Conservation (phyloP, 495 filamentous ascomycete genomes). For the Neurospora terricola region DNA sequence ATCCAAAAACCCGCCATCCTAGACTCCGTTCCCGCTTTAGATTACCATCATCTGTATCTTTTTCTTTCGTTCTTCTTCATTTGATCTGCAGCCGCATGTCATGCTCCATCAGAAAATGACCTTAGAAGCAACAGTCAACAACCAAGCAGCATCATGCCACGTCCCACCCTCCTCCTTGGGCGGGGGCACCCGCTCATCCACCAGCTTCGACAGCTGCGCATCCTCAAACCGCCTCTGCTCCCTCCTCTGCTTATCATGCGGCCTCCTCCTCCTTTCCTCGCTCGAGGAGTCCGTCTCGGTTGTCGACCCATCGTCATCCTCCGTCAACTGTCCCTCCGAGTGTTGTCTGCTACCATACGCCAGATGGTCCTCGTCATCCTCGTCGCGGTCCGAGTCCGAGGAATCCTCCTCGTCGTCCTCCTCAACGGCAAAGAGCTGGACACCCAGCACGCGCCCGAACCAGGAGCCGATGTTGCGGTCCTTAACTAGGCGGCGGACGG, state of each 20-base stretch:
- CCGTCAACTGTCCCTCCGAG: slow-evolving; percentile 11
- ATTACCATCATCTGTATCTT: neutral
- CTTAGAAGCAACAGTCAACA: slow-evolving; percentile 66
- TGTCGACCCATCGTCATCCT: slow-evolving; percentile 19
- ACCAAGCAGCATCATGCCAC: slow-evolving; percentile 81
- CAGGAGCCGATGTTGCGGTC: slow-evolving; percentile 60
- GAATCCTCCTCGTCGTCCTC: slow-evolving; percentile 40
- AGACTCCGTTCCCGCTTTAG: neutral
- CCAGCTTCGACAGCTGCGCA: neutral
- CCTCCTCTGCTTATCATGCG: slow-evolving; percentile 13
- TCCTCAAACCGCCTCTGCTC: slow-evolving; percentile 15
- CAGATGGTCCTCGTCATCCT: slow-evolving; percentile 24
- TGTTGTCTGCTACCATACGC: neutral
- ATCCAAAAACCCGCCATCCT: neutral
- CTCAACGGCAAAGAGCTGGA: slow-evolving; percentile 66
- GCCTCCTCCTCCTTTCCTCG: slow-evolving; percentile 24
- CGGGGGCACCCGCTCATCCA: slow-evolving; percentile 25
- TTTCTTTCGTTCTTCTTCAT: neutral
- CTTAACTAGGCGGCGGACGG: slow-evolving; percentile 42
- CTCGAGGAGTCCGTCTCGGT: slow-evolving; percentile 31
- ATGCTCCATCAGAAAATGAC: slow-evolving; percentile 45
- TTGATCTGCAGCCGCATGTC: neutral
- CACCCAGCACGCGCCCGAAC: slow-evolving; percentile 65
- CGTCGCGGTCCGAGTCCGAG: slow-evolving; percentile 26
- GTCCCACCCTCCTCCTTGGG: slow-evolving; percentile 45